Percentiles rank a stretch among this genome's conserved stretches.
These are phyloP conservation scores for Bothriochloa decipiens DNA, from an alignment of 176 grass and related monocot genomes.

Conservation along the genomic window DNA sequence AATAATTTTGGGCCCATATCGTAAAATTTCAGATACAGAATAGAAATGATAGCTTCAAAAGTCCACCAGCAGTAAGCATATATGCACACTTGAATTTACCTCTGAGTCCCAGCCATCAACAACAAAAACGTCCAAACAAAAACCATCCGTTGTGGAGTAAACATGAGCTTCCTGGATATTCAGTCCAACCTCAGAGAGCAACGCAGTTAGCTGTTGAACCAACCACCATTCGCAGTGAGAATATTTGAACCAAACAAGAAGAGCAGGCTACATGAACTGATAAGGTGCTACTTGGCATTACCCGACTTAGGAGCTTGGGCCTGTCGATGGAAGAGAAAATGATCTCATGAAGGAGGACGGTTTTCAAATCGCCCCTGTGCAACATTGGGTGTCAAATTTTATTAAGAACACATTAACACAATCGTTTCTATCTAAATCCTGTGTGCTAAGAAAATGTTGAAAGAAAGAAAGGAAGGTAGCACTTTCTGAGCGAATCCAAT, in stretches of 20 bases:
- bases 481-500: conserved; percentile 20
- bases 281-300: conserved; percentile 20
- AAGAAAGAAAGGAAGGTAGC: background rate
- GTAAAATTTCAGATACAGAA: background rate
- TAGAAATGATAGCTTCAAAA: background rate
- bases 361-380: conserved; percentile 47
- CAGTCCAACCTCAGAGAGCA: conserved; percentile 70
- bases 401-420: background rate
- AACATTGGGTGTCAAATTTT: conserved; percentile 12
- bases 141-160: conserved; percentile 82
- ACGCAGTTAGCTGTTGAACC: conserved; percentile 66
- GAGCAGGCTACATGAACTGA: background rate
- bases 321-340: conserved; percentile 82
- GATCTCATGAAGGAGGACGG: conserved; percentile 69
- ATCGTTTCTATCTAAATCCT: background rate
- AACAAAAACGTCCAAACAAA: conserved; percentile 83
- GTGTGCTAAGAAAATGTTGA: background rate
- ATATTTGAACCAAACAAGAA: background rate
- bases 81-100: conserved; percentile 45
- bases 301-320: conserved; percentile 77
- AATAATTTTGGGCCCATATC: background rate
- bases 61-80: conserved; percentile 4
- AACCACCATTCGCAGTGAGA: conserved; percentile 28
- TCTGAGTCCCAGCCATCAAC: conserved; percentile 78
- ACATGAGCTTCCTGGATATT: conserved; percentile 95